A percentile compares a stretch with the other conserved stretches of the same genome.
Evolutionary conservation across 176 grass and related monocot species (phyloP).

Genomic region (Alloteropsis semialata): DNA sequence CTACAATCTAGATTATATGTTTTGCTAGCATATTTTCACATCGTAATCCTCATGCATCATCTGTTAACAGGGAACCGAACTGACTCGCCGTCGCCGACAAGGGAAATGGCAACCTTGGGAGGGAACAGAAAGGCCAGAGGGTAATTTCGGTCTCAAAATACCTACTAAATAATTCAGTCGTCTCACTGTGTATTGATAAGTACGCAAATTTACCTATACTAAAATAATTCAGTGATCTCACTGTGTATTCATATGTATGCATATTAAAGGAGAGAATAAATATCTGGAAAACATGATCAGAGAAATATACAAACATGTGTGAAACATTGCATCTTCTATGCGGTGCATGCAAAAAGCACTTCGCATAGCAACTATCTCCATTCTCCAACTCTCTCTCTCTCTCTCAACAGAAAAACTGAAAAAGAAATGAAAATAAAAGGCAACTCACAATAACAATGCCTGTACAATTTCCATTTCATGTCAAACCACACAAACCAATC

Average conservation of each 20-base stretch:
- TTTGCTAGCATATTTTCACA: not conserved
- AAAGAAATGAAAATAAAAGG: not conserved
- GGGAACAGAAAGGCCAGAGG: no score
- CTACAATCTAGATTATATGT: no score
- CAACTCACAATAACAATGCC: not conserved
- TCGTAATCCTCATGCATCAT: not conserved
- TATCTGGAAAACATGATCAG: not conserved
- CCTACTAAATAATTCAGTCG: not conserved
- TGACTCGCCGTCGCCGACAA: no score
- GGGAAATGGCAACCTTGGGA: no score
- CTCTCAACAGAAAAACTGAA: not conserved
- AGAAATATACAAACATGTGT: conserved; percentile 29
- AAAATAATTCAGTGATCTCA: not conserved
- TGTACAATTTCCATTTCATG: conserved; percentile 41
- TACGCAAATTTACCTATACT: not conserved
- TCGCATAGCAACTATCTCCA: conserved; percentile 28
- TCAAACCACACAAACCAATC: conserved; percentile 39
- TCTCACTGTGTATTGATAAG: not conserved
- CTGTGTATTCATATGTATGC: not conserved
- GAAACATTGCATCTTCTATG: conserved; percentile 13
- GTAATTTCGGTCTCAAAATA: no score
- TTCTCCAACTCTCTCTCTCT: conserved; percentile 4
- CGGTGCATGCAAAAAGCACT: conserved; percentile 42
- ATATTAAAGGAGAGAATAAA: not conserved
- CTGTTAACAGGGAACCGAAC: no score